Percentiles rank a stretch among this genome's conserved stretches.
These are phyloP conservation scores for Exserohilum rostratum DNA, from an alignment of 2,329 filamentous ascomycete species.

Conservation along the genomic window DNA sequence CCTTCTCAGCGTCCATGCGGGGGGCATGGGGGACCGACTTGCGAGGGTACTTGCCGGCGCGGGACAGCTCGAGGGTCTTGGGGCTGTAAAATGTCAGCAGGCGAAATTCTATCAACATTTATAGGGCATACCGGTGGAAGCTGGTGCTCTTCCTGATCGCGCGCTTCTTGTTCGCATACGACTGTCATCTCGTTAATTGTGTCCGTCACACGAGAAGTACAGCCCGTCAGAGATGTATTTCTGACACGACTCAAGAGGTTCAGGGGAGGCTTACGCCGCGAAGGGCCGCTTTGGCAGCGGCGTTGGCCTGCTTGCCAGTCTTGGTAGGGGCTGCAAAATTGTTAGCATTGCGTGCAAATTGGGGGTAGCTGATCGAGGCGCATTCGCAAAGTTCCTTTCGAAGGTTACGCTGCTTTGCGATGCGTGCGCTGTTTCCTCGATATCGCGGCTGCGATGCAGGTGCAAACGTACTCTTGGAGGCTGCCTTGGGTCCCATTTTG, in stretches of 20 bases:
- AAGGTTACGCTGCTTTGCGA: constrained; percentile 12
- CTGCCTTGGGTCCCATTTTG: constrained; percentile 51
- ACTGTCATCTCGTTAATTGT: constrained; percentile 58
- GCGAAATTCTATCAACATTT: neutral
- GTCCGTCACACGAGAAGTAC: constrained; percentile 50
- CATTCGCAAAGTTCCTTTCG: constrained; percentile 28
- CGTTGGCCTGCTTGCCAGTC: constrained; percentile 76
- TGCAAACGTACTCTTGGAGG: constrained; percentile 44
- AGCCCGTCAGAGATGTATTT: constrained; percentile 60
- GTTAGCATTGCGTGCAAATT: constrained; percentile 31
- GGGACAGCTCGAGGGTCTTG: constrained; percentile 91
- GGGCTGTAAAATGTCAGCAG: constrained; percentile 54
- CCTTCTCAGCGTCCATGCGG: constrained; percentile 95
- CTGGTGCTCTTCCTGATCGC: constrained; percentile 90
- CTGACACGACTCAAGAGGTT: constrained; percentile 56
- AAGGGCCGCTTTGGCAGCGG: constrained; percentile 94
- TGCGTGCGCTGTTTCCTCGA: constrained; percentile 16
- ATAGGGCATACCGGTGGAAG: constrained; percentile 73
- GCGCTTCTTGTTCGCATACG: constrained; percentile 82
- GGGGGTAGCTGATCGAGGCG: constrained; percentile 25
- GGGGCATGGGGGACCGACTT: constrained; percentile 89
- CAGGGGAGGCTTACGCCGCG: constrained; percentile 76
- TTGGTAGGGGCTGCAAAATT: constrained; percentile 61
- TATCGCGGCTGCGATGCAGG: constrained; percentile 13
- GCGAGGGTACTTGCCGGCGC: constrained; percentile 93